Evolutionary conservation across 345 rosid species (phyloP), one percentile per base, ranked within the genome.

Genomic region (Brassica carinata): DNA sequence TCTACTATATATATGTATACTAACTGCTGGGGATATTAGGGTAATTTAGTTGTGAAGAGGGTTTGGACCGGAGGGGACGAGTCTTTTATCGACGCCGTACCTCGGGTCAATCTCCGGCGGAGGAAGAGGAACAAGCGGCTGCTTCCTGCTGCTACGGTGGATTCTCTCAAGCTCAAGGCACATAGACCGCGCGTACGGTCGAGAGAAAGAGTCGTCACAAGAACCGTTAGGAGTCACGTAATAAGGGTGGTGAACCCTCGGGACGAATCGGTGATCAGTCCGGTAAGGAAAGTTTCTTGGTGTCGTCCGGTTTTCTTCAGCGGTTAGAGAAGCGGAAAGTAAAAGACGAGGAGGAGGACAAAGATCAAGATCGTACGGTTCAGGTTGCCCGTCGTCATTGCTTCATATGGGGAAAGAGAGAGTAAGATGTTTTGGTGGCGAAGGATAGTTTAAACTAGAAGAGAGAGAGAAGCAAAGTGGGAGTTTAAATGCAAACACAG

Each of bases 51-150:
- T 96, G 85, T 94, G 97, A 76, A 94, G 87, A 5, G 98, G 97
- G 81, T 94, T 94, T 2, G 98, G 94, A 64, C 98, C 97, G 1
- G 94, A 88, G 8, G n/a, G n/a, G n/a, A n/a, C n/a, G n/a, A n/a
- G n/a, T n/a, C n/a, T n/a, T n/a, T n/a, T n/a, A n/a, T n/a, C n/a
- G n/a, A n/a, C 89, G 8, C 94, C 93, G 67, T 92, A 94, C 31
- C 89, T 91, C 2, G 90, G 94, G 66, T 92, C 98, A 66, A 90
- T 89, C 92, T 92, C 85, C 27, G 64, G 70, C 7, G 73, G 77
- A 66, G 84, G 74, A 66, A 81, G 84, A 0, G 77, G 14, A 30
- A 48, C 0, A 17, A 67, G n/a, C 18, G 81, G 81, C 62, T 75
- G 77, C 67, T 70, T 75, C 23, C 58, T 74, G 18, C 30, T 76